Percentiles rank a stretch among this genome's conserved stretches.
Evolutionary conservation across 148 eudicot genomes (phyloP).

Genomic region (Cornus suecica): DNA sequence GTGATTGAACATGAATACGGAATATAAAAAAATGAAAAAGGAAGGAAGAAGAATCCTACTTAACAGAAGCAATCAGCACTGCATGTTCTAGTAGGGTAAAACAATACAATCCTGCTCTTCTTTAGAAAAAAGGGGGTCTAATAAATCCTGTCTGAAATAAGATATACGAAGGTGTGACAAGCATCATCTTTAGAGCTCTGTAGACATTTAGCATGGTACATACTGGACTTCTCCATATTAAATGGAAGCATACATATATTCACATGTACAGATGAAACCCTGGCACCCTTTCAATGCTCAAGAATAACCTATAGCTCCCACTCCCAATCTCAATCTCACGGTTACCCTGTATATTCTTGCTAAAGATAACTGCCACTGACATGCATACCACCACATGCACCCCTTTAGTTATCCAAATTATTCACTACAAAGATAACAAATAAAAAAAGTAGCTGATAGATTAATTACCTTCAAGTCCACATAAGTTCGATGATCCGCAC

Average conservation of each 20-base stretch:
- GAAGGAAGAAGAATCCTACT: no score
- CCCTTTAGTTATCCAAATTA: neutral
- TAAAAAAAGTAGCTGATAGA: slow-evolving; percentile 3
- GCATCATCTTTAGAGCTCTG: neutral
- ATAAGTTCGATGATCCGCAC: slow-evolving; percentile 91
- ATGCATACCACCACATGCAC: neutral
- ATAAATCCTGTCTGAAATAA: no score
- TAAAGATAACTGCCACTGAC: neutral
- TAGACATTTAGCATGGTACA: neutral
- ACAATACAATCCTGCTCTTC: no score
- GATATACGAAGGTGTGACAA: neutral
- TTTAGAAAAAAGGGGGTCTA: no score
- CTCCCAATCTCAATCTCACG: neutral
- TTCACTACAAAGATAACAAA: neutral
- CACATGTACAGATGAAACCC: neutral
- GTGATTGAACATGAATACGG: no score
- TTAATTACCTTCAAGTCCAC: slow-evolving; percentile 90
- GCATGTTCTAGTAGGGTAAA: neutral
- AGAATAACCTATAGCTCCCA: neutral
- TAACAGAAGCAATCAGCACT: neutral
- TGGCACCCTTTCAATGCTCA: neutral
- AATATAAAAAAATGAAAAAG: no score
- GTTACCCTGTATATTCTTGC: neutral
- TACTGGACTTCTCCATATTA: neutral
- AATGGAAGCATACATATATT: neutral